phyloP scores from a whole-genome alignment of 495 filamentous ascomycete genomes.

The Aspergillus carlsbadensis region DNA sequence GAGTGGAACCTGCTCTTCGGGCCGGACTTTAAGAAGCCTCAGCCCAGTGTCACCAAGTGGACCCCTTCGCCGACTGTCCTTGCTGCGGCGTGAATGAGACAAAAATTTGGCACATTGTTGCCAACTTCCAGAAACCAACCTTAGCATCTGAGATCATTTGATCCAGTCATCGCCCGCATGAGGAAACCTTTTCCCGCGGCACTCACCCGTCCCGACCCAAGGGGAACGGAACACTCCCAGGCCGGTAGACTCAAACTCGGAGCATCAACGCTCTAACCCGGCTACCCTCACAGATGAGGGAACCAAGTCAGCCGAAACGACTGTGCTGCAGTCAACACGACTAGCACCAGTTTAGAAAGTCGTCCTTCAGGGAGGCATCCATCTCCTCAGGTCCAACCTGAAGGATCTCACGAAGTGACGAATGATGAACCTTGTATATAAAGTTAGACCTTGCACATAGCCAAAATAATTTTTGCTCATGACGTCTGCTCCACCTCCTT shows the following conservation, averaged over 20 bases:
- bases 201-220: too few relatives aligned
- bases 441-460: constrained; percentile 4
- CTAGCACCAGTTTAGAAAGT: background rate
- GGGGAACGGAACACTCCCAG: too few relatives aligned
- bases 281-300: too few relatives aligned
- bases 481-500: too few relatives aligned
- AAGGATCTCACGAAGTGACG: background rate
- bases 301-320: background rate
- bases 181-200: too few relatives aligned
- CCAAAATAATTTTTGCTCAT: background rate
- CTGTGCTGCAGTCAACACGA: background rate
- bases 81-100: constrained; percentile 31
- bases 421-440: constrained; percentile 2
- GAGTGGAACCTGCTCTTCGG: constrained; percentile 48
- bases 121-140: too few relatives aligned
- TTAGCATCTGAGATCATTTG: too few relatives aligned
- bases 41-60: constrained; percentile 45
- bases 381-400: background rate
- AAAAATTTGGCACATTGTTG: background rate
- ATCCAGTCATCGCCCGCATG: too few relatives aligned
- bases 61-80: constrained; percentile 40
- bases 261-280: too few relatives aligned
- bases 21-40: constrained; percentile 29
- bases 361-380: background rate
- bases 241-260: too few relatives aligned